Evolutionary conservation across 345 rosid genomes (phyloP), one percentile per base, ranked within the genome.

Genomic region (Crucihimalaya himalaica): DNA sequence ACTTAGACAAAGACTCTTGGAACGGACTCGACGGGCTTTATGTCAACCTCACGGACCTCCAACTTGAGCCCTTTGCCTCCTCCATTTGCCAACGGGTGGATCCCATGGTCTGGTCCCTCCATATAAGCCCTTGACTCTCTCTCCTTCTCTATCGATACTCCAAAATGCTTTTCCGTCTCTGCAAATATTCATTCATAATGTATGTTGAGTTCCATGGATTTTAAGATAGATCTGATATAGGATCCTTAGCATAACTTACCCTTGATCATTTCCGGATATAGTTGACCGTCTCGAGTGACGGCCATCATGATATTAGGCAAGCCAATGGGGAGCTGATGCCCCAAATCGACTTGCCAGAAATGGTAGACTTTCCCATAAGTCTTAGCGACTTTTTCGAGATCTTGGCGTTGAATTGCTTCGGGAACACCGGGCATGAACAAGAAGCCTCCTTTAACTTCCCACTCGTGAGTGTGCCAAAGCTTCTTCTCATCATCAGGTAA

Each of bases 301-400:
- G 97, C 80, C 89, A 89, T 76, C 97, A 93, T 91, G 31, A 89
- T 11, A 57, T 88, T 90, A 13, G 96, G 94, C 25, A 89, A 45
- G 0, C 96, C 96, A n/a, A 86, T 72, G 10, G 96, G 96, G 27
- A 94, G 84, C 63, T 77, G 74, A 60, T 91, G 85, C 10, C 95
- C 97, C 70, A 23, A 76, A 46, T 93, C 98, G 7, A 86, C 85
- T 82, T 91, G 98, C 98, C 98, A 93, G 40, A 93, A 93, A 51
- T 91, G 97, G 68, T 77, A 72, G 9, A 83, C 82, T 83, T 91
- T 88, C 1, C 96, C 96, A 13, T 88, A 89, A 18, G 93, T 89
- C 72, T 85, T 88, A 37, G 81, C 79, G 0, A 88, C 85, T 77
- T 85, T 91, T 28, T 86, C 93, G 5, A 91, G 83, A 35, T 91